Evolutionary conservation across 805 yeast species (phyloP), one percentile per base, ranked within the genome.

Genomic region (Torulaspora indica): DNA sequence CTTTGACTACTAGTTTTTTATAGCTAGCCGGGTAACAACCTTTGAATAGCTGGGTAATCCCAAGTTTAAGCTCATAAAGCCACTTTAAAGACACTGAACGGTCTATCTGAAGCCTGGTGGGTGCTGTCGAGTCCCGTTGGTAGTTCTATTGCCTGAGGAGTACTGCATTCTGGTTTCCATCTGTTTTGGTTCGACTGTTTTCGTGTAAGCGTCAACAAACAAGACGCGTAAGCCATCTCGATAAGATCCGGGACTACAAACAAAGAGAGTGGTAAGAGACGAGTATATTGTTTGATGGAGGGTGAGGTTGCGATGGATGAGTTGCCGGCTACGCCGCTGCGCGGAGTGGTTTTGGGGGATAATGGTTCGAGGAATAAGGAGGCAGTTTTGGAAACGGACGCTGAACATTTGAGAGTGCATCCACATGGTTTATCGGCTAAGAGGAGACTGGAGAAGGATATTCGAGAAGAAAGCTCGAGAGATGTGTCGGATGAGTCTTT

Each of bases 341-440:
- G 34, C 14, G 34, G 2, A 8, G 20, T 2, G 18, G 34, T 8
- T 8, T n/a, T n/a, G n/a, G 34, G 8, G 20, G 14, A 14, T 31
- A 15, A 15, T 8, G 34, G 22, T 3, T n/a, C 34, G 20, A 10
- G 2, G 12, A 17, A 15, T 20, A 10, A 31, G 10, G 34, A 31
- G 5, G 36, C 24, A 15, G 37, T 39, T 17, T n/a, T 32, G 22
- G 18, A 23, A 20, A 25, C 40, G 12, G 12, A 29, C 28, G 43
- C 24, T 2, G 22, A 18, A 9, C 46, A 43, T 38, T 29, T 44
- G 30, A 52, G 40, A 38, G 53, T 43, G 3, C 52, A 50, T 43
- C 47, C 47, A 12, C 56, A 53, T 40, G 58, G 57, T 6, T 28
- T 54, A 23, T 49, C 57, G 8, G 38, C 47, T 6, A 51, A 44